Conservation (phyloP, 805 yeast genomes). For the Starmerella scarabaei region DNA sequence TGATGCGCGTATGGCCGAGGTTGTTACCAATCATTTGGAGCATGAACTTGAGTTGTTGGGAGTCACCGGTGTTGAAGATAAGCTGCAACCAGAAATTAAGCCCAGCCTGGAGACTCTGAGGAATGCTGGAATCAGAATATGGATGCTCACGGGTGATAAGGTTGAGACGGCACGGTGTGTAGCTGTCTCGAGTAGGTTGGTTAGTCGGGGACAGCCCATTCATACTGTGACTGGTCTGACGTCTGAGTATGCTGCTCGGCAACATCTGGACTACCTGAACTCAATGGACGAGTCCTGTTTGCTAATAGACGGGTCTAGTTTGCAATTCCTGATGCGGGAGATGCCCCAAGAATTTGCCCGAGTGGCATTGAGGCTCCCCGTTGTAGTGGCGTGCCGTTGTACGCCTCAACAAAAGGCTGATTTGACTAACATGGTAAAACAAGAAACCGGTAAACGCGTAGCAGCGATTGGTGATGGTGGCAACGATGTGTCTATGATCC, state of each 20-base stretch:
- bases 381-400: conserved; percentile 97
- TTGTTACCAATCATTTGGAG: conserved; percentile 59
- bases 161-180: conserved; percentile 98
- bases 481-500: conserved; percentile 97
- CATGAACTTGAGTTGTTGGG: conserved; percentile 76
- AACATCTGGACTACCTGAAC: conserved; percentile 54
- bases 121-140: conserved; percentile 92
- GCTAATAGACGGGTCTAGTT: conserved; percentile 86
- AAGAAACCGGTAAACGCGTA: conserved; percentile 72
- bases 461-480: conserved; percentile 99
- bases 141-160: conserved; percentile 99
- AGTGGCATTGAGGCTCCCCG: conserved; percentile 65
- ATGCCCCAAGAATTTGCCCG: conserved; percentile 52
- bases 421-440: conserved; percentile 68
- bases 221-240: conserved; percentile 64
- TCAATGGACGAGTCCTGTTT: conserved; percentile 54
- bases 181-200: conserved; percentile 86
- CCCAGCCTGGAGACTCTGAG: conserved; percentile 81
- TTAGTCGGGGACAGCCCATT: conserved; percentile 85
- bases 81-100: conserved; percentile 81
- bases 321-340: conserved; percentile 52
- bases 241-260: conserved; percentile 53
- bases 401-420: conserved; percentile 98
- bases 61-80: conserved; percentile 94
- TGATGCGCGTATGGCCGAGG: conserved; percentile 58